Conservation (phyloP, 108 stramenopile species). For the Nitzschia putrida region DNA sequence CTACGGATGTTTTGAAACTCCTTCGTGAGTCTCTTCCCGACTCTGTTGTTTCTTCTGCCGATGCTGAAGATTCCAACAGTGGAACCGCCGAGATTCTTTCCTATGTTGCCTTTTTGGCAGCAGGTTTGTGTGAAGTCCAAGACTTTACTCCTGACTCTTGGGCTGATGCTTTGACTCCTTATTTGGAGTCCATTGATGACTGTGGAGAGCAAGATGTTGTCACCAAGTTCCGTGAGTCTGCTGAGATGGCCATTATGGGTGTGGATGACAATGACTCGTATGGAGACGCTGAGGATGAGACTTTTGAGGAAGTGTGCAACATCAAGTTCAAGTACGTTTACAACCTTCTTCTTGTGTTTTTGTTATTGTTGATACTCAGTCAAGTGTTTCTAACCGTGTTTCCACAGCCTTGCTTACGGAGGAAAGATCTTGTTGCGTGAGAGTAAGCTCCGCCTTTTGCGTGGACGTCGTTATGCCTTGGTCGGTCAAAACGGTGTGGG, state of each 20-base stretch:
- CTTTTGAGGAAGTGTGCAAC: constrained; percentile 90
- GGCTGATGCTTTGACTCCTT: constrained; percentile 65
- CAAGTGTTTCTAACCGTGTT: background rate
- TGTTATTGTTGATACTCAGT: background rate
- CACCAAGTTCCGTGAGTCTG: constrained; percentile 52
- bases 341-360: background rate
- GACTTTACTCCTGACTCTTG: constrained; percentile 57
- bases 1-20: constrained; percentile 52
- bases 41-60: constrained; percentile 8
- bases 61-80: constrained; percentile 7
- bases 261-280: constrained; percentile 65
- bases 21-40: constrained; percentile 63
- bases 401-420: constrained; percentile 91
- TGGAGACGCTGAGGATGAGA: constrained; percentile 88
- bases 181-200: constrained; percentile 44
- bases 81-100: constrained; percentile 64
- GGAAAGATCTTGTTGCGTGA: constrained; percentile 97
- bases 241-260: constrained; percentile 46
- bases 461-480: constrained; percentile 96
- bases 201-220: constrained; percentile 34
- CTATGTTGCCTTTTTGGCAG: constrained; percentile 79
- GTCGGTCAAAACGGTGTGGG: constrained; percentile 97
- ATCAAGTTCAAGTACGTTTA: constrained; percentile 69
- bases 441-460: constrained; percentile 87
- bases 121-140: constrained; percentile 53